A percentile compares a stretch with the other conserved stretches of the same genome.
Evolutionary conservation across 495 filamentous ascomycete species (phyloP).

Genomic region (Lasiosphaeria hispida): DNA sequence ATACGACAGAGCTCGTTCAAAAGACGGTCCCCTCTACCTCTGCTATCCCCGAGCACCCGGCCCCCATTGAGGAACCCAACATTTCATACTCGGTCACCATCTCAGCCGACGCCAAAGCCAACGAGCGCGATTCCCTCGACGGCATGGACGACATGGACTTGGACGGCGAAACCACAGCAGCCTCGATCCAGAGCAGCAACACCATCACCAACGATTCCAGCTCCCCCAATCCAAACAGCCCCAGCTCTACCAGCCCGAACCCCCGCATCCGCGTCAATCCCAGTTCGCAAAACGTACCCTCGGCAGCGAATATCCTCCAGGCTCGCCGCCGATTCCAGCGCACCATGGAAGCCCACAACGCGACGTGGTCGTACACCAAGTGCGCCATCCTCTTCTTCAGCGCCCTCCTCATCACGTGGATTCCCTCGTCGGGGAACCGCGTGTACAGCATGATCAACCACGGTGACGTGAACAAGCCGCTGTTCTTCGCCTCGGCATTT

Average conservation of each 20-base stretch:
- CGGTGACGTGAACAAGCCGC: conserved; percentile 51
- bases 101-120: conserved; percentile 32
- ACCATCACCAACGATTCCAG: conserved; percentile 15
- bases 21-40: conserved; percentile 8
- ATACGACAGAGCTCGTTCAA: conserved; percentile 42
- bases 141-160: conserved; percentile 14
- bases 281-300: background rate
- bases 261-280: conserved; percentile 3
- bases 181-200: conserved; percentile 19
- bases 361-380: conserved; percentile 77
- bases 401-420: conserved; percentile 79
- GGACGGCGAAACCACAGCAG: background rate
- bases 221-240: background rate
- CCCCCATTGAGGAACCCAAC: conserved; percentile 20
- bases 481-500: conserved; percentile 70
- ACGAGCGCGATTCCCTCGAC: conserved; percentile 18
- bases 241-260: background rate
- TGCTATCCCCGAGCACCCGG: conserved; percentile 1
- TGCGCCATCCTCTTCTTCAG: conserved; percentile 83
- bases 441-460: conserved; percentile 63
- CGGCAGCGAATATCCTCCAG: background rate
- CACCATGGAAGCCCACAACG: conserved; percentile 43
- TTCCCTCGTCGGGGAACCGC: conserved; percentile 79
- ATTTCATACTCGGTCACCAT: conserved; percentile 50
- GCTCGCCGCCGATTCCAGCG: conserved; percentile 11